Percentiles rank a stretch among this genome's conserved stretches.
Conservation (phyloP, 441 rosid species). For the Sinapis alba region DNA sequence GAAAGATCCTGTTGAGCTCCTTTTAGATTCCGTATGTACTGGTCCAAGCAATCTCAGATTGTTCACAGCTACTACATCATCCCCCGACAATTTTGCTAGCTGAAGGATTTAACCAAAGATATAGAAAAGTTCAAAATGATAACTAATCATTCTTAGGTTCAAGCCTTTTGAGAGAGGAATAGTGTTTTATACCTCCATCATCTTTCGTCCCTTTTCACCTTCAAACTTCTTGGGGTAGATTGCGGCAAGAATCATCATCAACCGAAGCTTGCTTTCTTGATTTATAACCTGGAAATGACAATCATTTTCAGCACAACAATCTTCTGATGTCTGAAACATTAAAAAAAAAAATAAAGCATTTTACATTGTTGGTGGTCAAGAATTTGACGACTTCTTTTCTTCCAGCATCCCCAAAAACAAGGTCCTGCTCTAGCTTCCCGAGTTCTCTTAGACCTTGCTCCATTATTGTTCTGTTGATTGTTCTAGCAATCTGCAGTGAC, state of each 20-base stretch:
- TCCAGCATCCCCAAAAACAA: constrained; percentile 98
- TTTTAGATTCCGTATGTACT: constrained; percentile 57
- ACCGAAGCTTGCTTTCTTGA: constrained; percentile 89
- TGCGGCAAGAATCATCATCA: constrained; percentile 85
- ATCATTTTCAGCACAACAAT: constrained; percentile 2
- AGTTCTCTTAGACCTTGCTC: constrained; percentile 81
- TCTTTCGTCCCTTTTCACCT: constrained; percentile 76
- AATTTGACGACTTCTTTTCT: constrained; percentile 76
- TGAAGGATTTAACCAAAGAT: constrained; percentile 42
- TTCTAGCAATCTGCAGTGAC: constrained; percentile 77
- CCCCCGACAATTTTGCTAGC: constrained; percentile 82
- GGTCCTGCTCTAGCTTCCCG: constrained; percentile 96
- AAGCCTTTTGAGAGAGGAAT: not conserved
- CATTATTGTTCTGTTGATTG: constrained; percentile 74
- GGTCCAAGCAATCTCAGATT: constrained; percentile 87
- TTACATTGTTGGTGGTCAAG: constrained; percentile 70
- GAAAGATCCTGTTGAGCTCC: constrained; percentile 56
- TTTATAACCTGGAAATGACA: constrained; percentile 54
- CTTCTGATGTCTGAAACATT: not conserved
- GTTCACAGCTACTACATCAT: constrained; percentile 78
- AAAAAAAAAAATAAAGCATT: constrained; percentile 20
- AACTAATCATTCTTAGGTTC: not conserved
- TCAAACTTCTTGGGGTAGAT: constrained; percentile 88
- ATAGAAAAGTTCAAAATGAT: constrained; percentile 1
- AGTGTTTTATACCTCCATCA: constrained; percentile 58